Conservation (phyloP, 78 protist species). For the Chrysochromulina tobinii region DNA sequence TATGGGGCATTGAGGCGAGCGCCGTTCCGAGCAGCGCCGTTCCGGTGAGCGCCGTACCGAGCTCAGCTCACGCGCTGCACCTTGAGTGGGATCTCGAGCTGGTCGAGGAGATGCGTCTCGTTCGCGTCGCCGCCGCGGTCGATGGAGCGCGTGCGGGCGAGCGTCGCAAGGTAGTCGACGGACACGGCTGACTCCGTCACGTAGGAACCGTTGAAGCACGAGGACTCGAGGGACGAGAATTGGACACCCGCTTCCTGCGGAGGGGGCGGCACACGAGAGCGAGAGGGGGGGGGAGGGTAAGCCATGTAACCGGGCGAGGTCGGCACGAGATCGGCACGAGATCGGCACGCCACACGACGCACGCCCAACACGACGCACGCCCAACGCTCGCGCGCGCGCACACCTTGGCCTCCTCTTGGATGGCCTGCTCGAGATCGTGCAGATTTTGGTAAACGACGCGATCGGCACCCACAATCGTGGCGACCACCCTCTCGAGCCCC, state of each 20-base stretch:
- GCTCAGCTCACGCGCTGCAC: too few species aligned
- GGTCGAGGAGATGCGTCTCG: too few species aligned
- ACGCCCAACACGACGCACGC: background rate
- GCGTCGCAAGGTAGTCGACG: slow-evolving; percentile 12
- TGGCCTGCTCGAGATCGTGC: background rate
- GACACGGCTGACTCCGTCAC: background rate
- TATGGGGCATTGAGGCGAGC: too few species aligned
- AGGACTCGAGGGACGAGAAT: slow-evolving; percentile 7
- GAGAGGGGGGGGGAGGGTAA: too few species aligned
- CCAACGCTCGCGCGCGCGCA: background rate
- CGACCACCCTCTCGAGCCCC: background rate
- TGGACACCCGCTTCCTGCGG: too few species aligned
- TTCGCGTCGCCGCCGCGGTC: background rate
- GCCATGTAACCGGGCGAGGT: background rate
- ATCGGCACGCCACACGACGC: background rate
- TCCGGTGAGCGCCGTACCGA: too few species aligned
- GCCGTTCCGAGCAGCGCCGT: too few species aligned
- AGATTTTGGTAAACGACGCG: slow-evolving; percentile 9
- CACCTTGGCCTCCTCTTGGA: background rate
- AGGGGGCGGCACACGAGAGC: too few species aligned
- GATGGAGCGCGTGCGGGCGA: background rate
- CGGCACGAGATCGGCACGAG: background rate
- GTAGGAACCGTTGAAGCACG: slow-evolving; percentile 45
- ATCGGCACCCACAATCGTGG: slow-evolving; percentile 43
- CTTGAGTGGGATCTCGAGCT: too few species aligned